These are phyloP conservation scores for Cairneyella variabilis DNA, from an alignment of 495 filamentous ascomycete genomes.

Conservation along the genomic window DNA sequence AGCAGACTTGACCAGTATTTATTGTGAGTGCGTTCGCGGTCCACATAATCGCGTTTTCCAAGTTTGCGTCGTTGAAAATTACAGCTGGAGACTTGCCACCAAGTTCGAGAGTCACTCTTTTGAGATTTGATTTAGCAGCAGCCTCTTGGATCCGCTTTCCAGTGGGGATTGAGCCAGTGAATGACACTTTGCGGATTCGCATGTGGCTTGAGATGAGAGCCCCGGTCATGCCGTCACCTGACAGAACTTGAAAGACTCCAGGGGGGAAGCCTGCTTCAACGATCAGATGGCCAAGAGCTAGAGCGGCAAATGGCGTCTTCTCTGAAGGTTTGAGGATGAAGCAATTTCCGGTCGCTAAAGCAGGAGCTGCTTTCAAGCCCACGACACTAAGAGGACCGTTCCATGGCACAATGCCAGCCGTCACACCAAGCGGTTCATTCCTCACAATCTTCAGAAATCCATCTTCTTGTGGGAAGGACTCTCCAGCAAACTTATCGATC, in stretches of 20 bases:
- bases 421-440: conserved; percentile 39
- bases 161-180: conserved; percentile 57
- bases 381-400: conserved; percentile 33
- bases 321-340: conserved; percentile 77
- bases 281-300: conserved; percentile 65
- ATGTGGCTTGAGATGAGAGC: conserved; percentile 48
- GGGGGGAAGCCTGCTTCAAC: conserved; percentile 68
- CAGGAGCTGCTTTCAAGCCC: conserved; percentile 41
- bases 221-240: conserved; percentile 42
- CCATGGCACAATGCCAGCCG: conserved; percentile 43
- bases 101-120: conserved; percentile 63
- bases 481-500: conserved; percentile 43
- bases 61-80: conserved; percentile 60
- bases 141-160: conserved; percentile 53
- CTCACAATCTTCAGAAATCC: conserved; percentile 41
- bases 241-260: conserved; percentile 55
- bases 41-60: conserved; percentile 49
- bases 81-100: conserved; percentile 63
- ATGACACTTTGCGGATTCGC: conserved; percentile 56
- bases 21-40: conserved; percentile 37
- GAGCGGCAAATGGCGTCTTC: conserved; percentile 69
- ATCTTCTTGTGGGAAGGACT: conserved; percentile 38
- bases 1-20: conserved; percentile 53
- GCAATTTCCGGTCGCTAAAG: conserved; percentile 77
- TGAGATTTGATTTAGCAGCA: conserved; percentile 57